Percentiles rank a stretch among this genome's conserved stretches.
These are phyloP conservation scores for Globisporangium uncinulatum DNA, from an alignment of 352 stramenopile species.

Conservation along the genomic window DNA sequence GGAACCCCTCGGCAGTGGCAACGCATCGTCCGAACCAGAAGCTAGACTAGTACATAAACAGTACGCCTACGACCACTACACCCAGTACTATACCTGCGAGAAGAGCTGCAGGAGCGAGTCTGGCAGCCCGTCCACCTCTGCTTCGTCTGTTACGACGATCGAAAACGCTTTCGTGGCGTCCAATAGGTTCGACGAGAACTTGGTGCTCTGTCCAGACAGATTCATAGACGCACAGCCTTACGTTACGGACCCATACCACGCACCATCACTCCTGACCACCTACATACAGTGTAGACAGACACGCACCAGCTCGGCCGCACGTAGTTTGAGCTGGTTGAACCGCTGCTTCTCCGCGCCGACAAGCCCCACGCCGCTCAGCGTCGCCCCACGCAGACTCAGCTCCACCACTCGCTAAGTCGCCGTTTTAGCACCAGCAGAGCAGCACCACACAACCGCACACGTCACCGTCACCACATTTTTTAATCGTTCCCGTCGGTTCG, in stretches of 20 bases:
- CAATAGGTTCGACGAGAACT: slow-evolving; percentile 97
- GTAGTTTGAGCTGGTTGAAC: slow-evolving; percentile 96
- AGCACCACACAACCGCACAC: not conserved
- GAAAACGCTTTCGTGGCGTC: slow-evolving; percentile 96
- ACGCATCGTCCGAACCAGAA: no score
- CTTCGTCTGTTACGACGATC: slow-evolving; percentile 81
- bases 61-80: no score
- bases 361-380: slow-evolving; percentile 91
- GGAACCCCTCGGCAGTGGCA: no score
- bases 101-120: slow-evolving; percentile 90
- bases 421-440: not conserved
- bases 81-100: slow-evolving; percentile 82
- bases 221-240: not conserved
- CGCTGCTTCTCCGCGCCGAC: slow-evolving; percentile 85
- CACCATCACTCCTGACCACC: not conserved
- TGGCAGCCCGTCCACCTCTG: slow-evolving; percentile 88
- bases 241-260: no score
- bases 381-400: slow-evolving; percentile 82
- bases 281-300: not conserved
- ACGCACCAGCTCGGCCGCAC: slow-evolving; percentile 84
- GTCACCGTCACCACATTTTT: not conserved
- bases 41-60: no score
- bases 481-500: no score
- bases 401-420: slow-evolving; percentile 81
- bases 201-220: slow-evolving; percentile 62